Evolutionary conservation across 768 basidiomycete genomes (phyloP).

Genomic region (Panaeolus papilionaceus): DNA sequence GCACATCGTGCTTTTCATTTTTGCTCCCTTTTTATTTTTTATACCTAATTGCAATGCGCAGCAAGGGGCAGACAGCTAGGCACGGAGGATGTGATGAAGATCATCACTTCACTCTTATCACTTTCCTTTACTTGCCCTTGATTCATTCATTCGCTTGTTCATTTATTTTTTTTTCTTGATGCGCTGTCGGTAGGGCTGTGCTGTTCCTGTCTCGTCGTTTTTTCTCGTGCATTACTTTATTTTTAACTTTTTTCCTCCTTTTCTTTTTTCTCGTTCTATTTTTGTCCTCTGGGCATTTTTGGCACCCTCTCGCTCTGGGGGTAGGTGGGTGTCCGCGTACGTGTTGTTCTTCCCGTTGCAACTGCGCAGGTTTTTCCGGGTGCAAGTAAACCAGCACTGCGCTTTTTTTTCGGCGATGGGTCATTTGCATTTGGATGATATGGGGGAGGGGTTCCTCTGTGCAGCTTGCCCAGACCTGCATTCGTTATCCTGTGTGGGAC

Average conservation of each 20-base stretch:
- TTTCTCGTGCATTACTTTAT: neutral
- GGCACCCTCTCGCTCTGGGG: neutral
- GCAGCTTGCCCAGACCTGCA: too few relatives aligned
- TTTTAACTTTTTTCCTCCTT: neutral
- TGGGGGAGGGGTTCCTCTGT: too few relatives aligned
- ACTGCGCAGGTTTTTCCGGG: neutral
- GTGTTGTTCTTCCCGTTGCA: neutral
- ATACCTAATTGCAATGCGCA: neutral
- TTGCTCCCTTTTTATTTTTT: neutral
- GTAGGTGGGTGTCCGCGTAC: neutral
- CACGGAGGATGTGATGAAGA: neutral
- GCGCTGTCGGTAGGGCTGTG: neutral
- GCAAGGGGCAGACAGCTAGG: neutral
- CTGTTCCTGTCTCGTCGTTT: neutral
- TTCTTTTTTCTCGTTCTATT: neutral
- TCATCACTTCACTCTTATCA: neutral
- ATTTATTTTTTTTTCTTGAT: neutral
- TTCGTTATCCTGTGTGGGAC: too few relatives aligned
- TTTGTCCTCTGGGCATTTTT: neutral
- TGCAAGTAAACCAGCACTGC: too few relatives aligned
- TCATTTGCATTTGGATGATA: neutral
- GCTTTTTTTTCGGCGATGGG: conserved; percentile 15
- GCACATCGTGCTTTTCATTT: neutral
- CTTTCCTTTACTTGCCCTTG: too few relatives aligned
- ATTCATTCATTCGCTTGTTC: too few relatives aligned